phyloP scores from a whole-genome alignment of 768 basidiomycete genomes.

The Plicaturopsis crispa region DNA sequence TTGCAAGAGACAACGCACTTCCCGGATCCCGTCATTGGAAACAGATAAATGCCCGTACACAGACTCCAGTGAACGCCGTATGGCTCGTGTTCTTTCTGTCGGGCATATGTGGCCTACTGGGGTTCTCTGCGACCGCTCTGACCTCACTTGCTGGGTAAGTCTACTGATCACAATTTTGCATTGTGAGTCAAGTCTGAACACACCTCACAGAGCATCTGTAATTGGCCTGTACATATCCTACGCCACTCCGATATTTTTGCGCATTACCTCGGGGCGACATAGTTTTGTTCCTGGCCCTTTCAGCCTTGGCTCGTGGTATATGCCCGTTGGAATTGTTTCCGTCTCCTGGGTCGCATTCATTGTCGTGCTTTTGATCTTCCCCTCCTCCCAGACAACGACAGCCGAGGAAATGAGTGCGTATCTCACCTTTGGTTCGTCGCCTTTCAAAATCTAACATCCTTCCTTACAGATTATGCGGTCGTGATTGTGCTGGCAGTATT shows the following conservation, averaged over 20 bases:
- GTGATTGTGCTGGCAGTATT: slow-evolving; percentile 24
- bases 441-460: too few species aligned
- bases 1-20: slow-evolving; percentile 30
- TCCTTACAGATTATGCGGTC: slow-evolving; percentile 18
- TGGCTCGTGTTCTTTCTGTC: slow-evolving; percentile 28
- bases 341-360: slow-evolving; percentile 26
- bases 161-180: neutral
- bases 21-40: slow-evolving; percentile 31
- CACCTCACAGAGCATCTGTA: slow-evolving; percentile 18
- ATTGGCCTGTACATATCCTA: slow-evolving; percentile 30
- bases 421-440: neutral
- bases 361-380: slow-evolving; percentile 25
- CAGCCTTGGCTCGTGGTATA: slow-evolving; percentile 20
- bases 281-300: slow-evolving; percentile 27
- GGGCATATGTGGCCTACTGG: slow-evolving; percentile 21
- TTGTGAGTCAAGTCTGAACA: neutral
- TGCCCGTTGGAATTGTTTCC: slow-evolving; percentile 20
- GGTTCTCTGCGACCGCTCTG: slow-evolving; percentile 25
- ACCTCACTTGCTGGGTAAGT: slow-evolving; percentile 26
- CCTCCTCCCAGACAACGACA: slow-evolving; percentile 13
- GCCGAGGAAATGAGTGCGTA: slow-evolving; percentile 26
- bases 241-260: slow-evolving; percentile 26
- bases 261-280: slow-evolving; percentile 25
- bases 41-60: slow-evolving; percentile 20
- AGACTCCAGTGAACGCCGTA: slow-evolving; percentile 31